Evolutionary conservation across 495 filamentous ascomycete genomes (phyloP).

Genomic region (Daldinia loculata): DNA sequence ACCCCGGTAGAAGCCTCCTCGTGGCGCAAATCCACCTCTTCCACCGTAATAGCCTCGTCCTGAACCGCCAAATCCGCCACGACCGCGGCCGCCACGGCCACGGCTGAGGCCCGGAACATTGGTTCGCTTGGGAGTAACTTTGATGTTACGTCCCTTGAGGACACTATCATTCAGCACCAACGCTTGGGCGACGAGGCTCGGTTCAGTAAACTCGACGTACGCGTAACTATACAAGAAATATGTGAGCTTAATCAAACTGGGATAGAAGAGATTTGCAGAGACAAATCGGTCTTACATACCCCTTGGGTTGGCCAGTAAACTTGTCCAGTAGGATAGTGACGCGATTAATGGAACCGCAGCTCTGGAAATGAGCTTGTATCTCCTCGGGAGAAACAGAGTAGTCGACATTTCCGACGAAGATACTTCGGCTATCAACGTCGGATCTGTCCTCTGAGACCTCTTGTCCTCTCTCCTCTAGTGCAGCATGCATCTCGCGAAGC

Average conservation of each 20-base stretch:
- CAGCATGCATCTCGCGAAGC: conserved; percentile 94
- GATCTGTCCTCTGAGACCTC: conserved; percentile 92
- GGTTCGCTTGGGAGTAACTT: conserved; percentile 97
- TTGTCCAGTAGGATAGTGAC: conserved; percentile 98
- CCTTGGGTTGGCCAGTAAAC: conserved; percentile 97
- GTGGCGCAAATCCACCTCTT: conserved; percentile 70
- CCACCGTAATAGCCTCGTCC: conserved; percentile 61
- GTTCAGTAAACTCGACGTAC: conserved; percentile 98
- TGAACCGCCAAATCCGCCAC: conserved; percentile 64
- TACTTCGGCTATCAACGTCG: conserved; percentile 92
- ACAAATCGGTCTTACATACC: conserved; percentile 72
- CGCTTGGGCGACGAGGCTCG: conserved; percentile 89
- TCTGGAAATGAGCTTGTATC: conserved; percentile 98
- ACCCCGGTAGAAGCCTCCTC: conserved; percentile 78
- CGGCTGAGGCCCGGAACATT: conserved; percentile 93
- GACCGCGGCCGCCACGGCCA: conserved; percentile 78
- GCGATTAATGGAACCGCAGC: conserved; percentile 95
- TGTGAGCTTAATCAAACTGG: background rate
- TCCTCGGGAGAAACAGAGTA: conserved; percentile 98
- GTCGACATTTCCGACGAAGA: conserved; percentile 99
- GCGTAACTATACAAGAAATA: conserved; percentile 76
- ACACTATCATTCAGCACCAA: conserved; percentile 96
- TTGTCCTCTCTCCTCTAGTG: conserved; percentile 82
- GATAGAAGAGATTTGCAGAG: conserved; percentile 15
- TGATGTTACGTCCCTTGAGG: conserved; percentile 92